Evolutionary conservation across 352 stramenopile genomes (phyloP).

Genomic region (Phytopythium sindhum): DNA sequence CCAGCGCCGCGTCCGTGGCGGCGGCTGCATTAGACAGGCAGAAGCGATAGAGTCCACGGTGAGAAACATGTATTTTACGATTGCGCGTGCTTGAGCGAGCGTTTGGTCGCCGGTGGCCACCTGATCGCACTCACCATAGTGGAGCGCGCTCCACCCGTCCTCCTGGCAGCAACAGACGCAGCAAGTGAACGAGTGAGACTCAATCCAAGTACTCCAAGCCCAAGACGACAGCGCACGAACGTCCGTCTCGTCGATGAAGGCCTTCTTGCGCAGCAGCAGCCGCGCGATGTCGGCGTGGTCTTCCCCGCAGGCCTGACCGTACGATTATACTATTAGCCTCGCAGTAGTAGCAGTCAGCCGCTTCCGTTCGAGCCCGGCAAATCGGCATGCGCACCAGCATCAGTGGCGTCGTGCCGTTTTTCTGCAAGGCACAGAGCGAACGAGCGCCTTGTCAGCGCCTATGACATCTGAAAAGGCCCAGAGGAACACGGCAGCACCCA

Average conservation of each 20-base stretch:
- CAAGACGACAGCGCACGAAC: slow-evolving; percentile 22
- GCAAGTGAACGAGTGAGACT: neutral
- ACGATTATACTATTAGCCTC: neutral
- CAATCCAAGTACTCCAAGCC: neutral
- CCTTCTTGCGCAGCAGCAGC: slow-evolving; percentile 64
- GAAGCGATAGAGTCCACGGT: slow-evolving; percentile 3
- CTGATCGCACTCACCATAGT: slow-evolving; percentile 47
- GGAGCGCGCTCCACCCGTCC: slow-evolving; percentile 70
- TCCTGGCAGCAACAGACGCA: slow-evolving; percentile 28
- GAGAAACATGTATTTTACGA: slow-evolving; percentile 15
- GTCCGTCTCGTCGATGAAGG: slow-evolving; percentile 79
- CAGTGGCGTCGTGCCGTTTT: slow-evolving; percentile 68
- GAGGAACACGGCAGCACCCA: slow-evolving; percentile 1
- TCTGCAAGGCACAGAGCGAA: slow-evolving; percentile 24
- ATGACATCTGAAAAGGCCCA: neutral
- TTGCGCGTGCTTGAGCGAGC: slow-evolving; percentile 1
- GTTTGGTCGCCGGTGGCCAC: neutral
- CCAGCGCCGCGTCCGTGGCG: slow-evolving; percentile 58
- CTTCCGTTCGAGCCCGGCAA: neutral
- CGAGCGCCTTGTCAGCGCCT: neutral
- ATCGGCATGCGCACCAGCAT: slow-evolving; percentile 45
- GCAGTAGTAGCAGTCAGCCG: neutral
- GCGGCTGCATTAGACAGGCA: slow-evolving; percentile 37
- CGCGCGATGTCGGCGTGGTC: slow-evolving; percentile 55
- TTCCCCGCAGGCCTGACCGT: slow-evolving; percentile 58